phyloP scores from a whole-genome alignment of 2,329 filamentous ascomycete genomes.

The Botrytis pseudocinerea region DNA sequence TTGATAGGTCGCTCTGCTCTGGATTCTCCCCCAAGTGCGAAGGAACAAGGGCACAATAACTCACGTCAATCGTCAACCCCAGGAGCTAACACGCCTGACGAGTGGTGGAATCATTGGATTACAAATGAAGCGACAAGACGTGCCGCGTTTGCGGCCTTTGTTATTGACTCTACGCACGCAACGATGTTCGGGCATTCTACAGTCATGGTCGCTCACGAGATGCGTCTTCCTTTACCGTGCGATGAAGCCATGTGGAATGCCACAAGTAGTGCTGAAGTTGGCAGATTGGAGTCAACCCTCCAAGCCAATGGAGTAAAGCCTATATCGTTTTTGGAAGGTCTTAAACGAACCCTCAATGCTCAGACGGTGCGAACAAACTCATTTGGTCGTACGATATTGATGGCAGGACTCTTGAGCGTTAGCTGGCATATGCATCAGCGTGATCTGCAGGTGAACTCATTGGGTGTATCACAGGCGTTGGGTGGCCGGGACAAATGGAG shows the following conservation, averaged over 20 bases:
- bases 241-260: constrained; percentile 93
- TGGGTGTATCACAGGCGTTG: constrained; percentile 75
- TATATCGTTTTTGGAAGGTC: constrained; percentile 83
- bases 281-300: constrained; percentile 76
- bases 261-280: constrained; percentile 82
- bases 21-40: constrained; percentile 77
- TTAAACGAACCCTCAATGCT: constrained; percentile 86
- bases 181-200: constrained; percentile 98
- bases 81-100: constrained; percentile 71
- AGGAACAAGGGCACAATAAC: constrained; percentile 49
- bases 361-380: constrained; percentile 86
- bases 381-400: constrained; percentile 89
- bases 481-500: constrained; percentile 92
- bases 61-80: constrained; percentile 64
- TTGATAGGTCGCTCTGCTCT: constrained; percentile 82
- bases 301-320: constrained; percentile 80
- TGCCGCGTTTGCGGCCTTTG: constrained; percentile 89
- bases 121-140: constrained; percentile 87
- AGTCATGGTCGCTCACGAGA: constrained; percentile 95
- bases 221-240: constrained; percentile 86
- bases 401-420: constrained; percentile 90
- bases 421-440: constrained; percentile 98
- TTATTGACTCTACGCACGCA: constrained; percentile 92
- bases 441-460: constrained; percentile 85
- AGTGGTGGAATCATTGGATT: constrained; percentile 97